Percentiles rank a stretch among this genome's conserved stretches.
Evolutionary conservation across 495 filamentous ascomycete species (phyloP).

Genomic region (Hyphodiscus hymeniophilus): DNA sequence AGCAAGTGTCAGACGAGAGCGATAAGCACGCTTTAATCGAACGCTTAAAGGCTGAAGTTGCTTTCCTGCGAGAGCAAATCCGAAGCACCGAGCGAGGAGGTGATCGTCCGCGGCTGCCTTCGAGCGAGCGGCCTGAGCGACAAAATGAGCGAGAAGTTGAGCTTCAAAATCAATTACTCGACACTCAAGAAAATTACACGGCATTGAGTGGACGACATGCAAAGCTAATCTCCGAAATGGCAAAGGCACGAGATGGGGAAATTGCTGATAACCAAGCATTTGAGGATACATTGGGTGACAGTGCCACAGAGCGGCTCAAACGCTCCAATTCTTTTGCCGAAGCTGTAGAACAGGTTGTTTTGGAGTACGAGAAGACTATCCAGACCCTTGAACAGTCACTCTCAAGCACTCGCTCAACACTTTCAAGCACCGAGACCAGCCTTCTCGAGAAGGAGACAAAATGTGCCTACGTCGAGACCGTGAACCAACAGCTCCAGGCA

Average conservation of each 20-base stretch:
- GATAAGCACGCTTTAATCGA: slow-evolving; percentile 96
- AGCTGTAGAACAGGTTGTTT: slow-evolving; percentile 88
- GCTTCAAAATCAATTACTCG: slow-evolving; percentile 87
- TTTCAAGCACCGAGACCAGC: slow-evolving; percentile 75
- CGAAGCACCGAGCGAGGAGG: slow-evolving; percentile 46
- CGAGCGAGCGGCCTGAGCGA: slow-evolving; percentile 69
- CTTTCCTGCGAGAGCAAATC: slow-evolving; percentile 91
- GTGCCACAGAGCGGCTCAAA: slow-evolving; percentile 80
- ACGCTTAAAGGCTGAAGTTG: slow-evolving; percentile 85
- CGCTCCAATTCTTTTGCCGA: slow-evolving; percentile 91
- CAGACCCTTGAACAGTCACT: slow-evolving; percentile 87
- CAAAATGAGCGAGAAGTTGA: slow-evolving; percentile 80
- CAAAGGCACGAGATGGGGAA: slow-evolving; percentile 68
- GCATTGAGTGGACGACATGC: slow-evolving; percentile 86
- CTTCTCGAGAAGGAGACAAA: slow-evolving; percentile 90
- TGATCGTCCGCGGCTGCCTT: slow-evolving; percentile 46
- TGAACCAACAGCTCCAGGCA: slow-evolving; percentile 80
- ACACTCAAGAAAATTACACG: slow-evolving; percentile 90
- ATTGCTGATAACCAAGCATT: slow-evolving; percentile 39
- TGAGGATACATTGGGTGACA: slow-evolving; percentile 58
- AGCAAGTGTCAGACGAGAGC: slow-evolving; percentile 80
- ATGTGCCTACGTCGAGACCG: slow-evolving; percentile 83
- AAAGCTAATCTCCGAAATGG: slow-evolving; percentile 89
- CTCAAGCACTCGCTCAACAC: slow-evolving; percentile 75
- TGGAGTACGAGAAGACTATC: slow-evolving; percentile 99